Percentiles rank a stretch among this genome's conserved stretches.
Conservation (phyloP, 164 flowering plant genomes). For the Macadamia integrifolia region DNA sequence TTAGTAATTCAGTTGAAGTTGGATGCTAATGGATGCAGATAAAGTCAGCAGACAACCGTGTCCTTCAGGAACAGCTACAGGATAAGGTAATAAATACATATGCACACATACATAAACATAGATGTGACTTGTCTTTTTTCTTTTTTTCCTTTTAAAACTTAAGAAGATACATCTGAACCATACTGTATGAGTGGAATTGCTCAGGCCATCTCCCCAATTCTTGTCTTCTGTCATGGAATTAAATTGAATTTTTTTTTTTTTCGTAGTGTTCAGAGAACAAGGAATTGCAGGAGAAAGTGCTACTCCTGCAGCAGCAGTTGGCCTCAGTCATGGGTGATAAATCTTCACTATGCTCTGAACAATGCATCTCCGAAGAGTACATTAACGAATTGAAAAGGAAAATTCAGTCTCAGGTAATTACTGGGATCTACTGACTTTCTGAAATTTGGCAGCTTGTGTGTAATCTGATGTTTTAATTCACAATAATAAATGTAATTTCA, state of each 20-base stretch:
- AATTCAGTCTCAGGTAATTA: slow-evolving; percentile 69
- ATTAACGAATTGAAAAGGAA: slow-evolving; percentile 69
- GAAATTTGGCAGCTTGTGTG: neutral
- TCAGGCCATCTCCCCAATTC: neutral
- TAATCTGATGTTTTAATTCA: neutral
- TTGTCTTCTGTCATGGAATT: neutral
- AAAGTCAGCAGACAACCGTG: slow-evolving; percentile 88
- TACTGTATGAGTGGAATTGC: neutral
- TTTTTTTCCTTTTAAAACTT: neutral
- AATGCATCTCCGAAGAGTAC: slow-evolving; percentile 37
- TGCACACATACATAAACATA: too few relatives aligned
- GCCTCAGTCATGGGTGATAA: slow-evolving; percentile 36
- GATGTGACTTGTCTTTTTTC: neutral
- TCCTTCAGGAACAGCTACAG: slow-evolving; percentile 88
- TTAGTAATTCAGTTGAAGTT: neutral
- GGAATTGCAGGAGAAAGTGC: slow-evolving; percentile 64
- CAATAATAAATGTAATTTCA: neutral
- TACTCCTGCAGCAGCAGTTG: slow-evolving; percentile 62
- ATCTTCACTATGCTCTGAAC: slow-evolving; percentile 31
- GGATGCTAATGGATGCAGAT: slow-evolving; percentile 45
- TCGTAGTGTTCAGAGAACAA: slow-evolving; percentile 70
- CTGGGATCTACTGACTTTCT: slow-evolving; percentile 2
- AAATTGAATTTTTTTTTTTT: neutral
- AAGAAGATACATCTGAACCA: neutral
- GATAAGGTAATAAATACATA: slow-evolving; percentile 50